A percentile compares a stretch with the other conserved stretches of the same genome.
Conservation (phyloP, 139 green algal genomes). For the Chlorella ohadii region DNA sequence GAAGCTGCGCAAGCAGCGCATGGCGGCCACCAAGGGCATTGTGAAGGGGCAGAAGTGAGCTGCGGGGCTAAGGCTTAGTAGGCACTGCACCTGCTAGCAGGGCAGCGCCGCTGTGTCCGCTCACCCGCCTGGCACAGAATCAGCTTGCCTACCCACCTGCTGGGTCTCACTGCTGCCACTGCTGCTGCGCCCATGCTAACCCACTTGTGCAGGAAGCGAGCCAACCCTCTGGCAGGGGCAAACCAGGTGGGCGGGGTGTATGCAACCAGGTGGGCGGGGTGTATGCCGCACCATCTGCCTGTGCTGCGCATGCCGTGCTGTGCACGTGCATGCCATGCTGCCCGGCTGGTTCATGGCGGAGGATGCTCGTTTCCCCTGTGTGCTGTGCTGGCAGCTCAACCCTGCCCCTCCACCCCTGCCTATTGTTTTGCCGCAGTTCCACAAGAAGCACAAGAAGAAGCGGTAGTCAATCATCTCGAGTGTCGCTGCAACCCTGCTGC, state of each 20-base stretch:
- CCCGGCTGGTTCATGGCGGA: not conserved
- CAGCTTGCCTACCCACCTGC: not conserved
- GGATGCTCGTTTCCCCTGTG: too few relatives aligned
- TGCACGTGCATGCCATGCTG: not conserved
- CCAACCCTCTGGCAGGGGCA: constrained; percentile 8
- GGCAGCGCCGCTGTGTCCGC: too few relatives aligned
- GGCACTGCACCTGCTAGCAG: too few relatives aligned
- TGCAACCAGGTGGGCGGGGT: not conserved
- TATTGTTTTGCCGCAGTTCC: not conserved
- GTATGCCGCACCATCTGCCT: too few relatives aligned
- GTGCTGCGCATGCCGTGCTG: too few relatives aligned
- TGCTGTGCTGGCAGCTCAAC: too few relatives aligned
- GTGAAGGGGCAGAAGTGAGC: constrained; percentile 14
- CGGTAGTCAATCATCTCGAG: not conserved
- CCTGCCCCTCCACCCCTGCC: not conserved
- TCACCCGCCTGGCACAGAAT: too few relatives aligned
- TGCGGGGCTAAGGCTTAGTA: too few relatives aligned
- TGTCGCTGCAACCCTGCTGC: too few relatives aligned
- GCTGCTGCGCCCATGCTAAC: too few relatives aligned
- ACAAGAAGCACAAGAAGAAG: constrained; percentile 39
- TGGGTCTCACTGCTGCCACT: not conserved
- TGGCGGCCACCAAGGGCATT: constrained; percentile 23
- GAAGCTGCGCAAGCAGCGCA: constrained; percentile 28
- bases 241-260: constrained; percentile 4
- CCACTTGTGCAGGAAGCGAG: constrained; percentile 1